Percentiles rank a stretch among this genome's conserved stretches.
These are phyloP conservation scores for Cyberlindnera americana DNA, from an alignment of 805 yeast genomes.

Conservation along the genomic window DNA sequence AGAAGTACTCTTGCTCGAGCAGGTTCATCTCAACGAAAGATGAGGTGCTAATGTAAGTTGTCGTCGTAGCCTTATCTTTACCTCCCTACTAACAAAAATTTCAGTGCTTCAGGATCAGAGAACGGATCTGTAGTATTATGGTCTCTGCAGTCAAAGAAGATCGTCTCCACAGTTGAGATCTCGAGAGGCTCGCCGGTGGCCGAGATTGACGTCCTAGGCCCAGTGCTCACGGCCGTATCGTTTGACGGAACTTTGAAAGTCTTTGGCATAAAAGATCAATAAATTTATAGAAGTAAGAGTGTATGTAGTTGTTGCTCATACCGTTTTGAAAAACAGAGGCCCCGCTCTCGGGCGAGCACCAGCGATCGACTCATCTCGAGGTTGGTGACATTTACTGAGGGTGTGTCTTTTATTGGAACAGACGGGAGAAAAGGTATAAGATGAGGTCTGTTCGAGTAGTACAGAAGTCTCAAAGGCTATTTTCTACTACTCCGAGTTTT, in stretches of 20 bases:
- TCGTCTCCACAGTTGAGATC: constrained; percentile 28
- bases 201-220: constrained; percentile 15
- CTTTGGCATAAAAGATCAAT: constrained; percentile 1
- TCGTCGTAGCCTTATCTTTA: no score
- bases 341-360: no score
- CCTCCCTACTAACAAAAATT: neutral
- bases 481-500: neutral
- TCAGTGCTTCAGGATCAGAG: constrained; percentile 57
- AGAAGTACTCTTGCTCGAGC: constrained; percentile 50
- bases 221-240: constrained; percentile 10
- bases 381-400: no score
- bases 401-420: no score
- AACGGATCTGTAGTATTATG: constrained; percentile 51
- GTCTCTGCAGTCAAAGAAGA: constrained; percentile 61
- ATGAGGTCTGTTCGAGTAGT: neutral
- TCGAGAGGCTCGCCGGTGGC: constrained; percentile 15
- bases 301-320: neutral
- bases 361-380: neutral
- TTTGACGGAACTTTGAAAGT: constrained; percentile 13
- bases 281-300: neutral
- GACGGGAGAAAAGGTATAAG: no score
- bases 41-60: constrained; percentile 36
- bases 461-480: neutral
- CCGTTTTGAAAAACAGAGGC: no score
- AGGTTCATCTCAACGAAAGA: constrained; percentile 41